Evolutionary conservation across 208 protist genomes (phyloP), one percentile per base, ranked within the genome.

Genomic region (Leishmania lainsoni): DNA sequence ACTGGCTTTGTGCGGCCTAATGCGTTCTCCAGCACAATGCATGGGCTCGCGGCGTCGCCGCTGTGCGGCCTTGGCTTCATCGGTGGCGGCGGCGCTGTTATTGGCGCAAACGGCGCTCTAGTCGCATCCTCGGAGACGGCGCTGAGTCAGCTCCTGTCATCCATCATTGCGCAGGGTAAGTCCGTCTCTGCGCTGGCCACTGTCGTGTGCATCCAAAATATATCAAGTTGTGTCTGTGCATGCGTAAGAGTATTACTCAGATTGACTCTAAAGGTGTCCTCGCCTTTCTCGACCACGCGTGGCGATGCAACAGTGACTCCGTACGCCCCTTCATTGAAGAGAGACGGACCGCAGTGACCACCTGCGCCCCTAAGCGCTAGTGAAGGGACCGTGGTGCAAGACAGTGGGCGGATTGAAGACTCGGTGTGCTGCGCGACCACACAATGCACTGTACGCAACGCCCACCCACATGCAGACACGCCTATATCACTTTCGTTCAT

Each of bases 161-260:
- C 91, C 22, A 80, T 96, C 5, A 22, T 93, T 5, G 70, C 90
- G 12, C 89, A 92, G 58, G 87, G 91, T 17, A 83, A 89, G 8
- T 80, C 85, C 20, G 12, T 86, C 1, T 75, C 87, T 8, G n/a
- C 87, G 16, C 59, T 94, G 56, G 79, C 80, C 2, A 90, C 85
- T 54, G 83, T 96, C n/a, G 79, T 82, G 26, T 93, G 86, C 75
- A 79, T 96, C 42, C 92, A 93, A 87, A 97, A 95, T 88, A 95
- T 95, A 87, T 94, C 92, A 95, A 93, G 87, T 45, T 97, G 94
- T 68, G 89, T 95, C 70, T 87, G 92, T 87, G 86, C 88, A 89
- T 95, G 87, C 73, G 91, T 96, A 94, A 97, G 91, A 94, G 92
- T 97, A 95, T 91, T 94, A 83, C 65, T 78, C n/a, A 87, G 90